These are phyloP conservation scores for Psilocybe cyanescens DNA, from an alignment of 768 basidiomycete species.

Conservation along the genomic window DNA sequence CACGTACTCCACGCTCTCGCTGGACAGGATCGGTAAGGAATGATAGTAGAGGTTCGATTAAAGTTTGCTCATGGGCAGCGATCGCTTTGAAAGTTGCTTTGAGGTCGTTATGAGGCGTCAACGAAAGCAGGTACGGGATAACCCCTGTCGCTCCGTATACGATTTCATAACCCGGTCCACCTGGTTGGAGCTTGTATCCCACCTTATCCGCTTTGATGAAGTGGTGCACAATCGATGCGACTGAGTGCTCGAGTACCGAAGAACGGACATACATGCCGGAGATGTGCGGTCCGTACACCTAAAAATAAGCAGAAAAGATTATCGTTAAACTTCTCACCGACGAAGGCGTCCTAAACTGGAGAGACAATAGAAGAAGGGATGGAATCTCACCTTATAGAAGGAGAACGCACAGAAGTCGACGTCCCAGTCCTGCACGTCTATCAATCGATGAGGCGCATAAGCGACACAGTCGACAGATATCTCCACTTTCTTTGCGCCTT, in stretches of 20 bases:
- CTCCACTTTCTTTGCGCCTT: slow-evolving; percentile 64
- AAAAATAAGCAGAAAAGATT: neutral
- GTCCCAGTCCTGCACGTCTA: slow-evolving; percentile 80
- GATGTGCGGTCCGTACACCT: slow-evolving; percentile 80
- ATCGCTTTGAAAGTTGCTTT: slow-evolving; percentile 59
- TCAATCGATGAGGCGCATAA: slow-evolving; percentile 72
- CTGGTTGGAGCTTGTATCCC: slow-evolving; percentile 70
- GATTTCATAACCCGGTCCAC: slow-evolving; percentile 77
- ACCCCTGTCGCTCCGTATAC: slow-evolving; percentile 65
- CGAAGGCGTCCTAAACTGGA: neutral
- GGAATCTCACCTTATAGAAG: slow-evolving; percentile 66
- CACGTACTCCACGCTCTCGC: slow-evolving; percentile 59
- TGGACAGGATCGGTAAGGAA: slow-evolving; percentile 57
- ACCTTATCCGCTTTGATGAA: slow-evolving; percentile 55
- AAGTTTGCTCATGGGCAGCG: slow-evolving; percentile 59
- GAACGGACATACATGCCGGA: slow-evolving; percentile 67
- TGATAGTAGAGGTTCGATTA: slow-evolving; percentile 56
- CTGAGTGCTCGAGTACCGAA: slow-evolving; percentile 49
- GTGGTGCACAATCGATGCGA: slow-evolving; percentile 69
- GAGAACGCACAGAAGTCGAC: slow-evolving; percentile 75
- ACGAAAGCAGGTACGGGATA: slow-evolving; percentile 63
- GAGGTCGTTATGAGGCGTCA: slow-evolving; percentile 53
- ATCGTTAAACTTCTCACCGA: neutral
- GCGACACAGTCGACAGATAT: slow-evolving; percentile 79
- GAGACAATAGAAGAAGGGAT: neutral